phyloP scores from a whole-genome alignment of 139 green algal species.

The Chlamydomonas sp. region DNA sequence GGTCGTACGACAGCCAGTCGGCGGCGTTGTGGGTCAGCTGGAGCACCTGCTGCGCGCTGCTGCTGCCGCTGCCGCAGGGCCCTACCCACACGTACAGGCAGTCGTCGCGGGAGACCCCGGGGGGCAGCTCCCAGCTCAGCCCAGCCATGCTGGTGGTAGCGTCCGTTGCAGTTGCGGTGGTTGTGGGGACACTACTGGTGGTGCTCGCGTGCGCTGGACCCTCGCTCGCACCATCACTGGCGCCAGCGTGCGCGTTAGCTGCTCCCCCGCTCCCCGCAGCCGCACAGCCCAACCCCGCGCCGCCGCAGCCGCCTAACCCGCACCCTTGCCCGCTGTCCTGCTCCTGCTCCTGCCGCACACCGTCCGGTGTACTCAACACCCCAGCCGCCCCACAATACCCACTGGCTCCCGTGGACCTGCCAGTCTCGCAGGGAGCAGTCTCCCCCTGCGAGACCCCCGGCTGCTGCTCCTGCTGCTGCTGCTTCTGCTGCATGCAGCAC shows the following conservation, averaged over 20 bases:
- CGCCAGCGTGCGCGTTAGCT: no score
- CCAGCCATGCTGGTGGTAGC: conserved; percentile 31
- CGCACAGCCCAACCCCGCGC: no score
- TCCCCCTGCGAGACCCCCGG: background rate
- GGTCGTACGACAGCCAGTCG: conserved; percentile 60
- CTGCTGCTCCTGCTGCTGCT: conserved; percentile 23
- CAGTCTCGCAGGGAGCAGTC: no score
- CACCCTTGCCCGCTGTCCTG: no score
- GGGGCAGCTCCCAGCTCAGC: conserved; percentile 50
- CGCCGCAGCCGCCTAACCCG: no score
- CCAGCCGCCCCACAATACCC: no score
- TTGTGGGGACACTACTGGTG: background rate
- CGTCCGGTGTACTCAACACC: no score
- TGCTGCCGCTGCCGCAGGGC: conserved; percentile 29
- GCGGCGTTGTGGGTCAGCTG: conserved; percentile 69
- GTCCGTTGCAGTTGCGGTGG: background rate
- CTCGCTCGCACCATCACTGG: background rate
- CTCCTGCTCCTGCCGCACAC: no score
- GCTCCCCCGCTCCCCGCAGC: no score
- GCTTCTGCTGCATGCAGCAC: conserved; percentile 7
- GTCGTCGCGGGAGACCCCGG: conserved; percentile 24
- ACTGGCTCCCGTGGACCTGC: no score
- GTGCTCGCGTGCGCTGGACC: background rate
- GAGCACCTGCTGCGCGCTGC: conserved; percentile 66
- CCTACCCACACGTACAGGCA: conserved; percentile 75